phyloP scores from a whole-genome alignment of 2,329 filamentous ascomycete genomes.

The Fusarium sp. region DNA sequence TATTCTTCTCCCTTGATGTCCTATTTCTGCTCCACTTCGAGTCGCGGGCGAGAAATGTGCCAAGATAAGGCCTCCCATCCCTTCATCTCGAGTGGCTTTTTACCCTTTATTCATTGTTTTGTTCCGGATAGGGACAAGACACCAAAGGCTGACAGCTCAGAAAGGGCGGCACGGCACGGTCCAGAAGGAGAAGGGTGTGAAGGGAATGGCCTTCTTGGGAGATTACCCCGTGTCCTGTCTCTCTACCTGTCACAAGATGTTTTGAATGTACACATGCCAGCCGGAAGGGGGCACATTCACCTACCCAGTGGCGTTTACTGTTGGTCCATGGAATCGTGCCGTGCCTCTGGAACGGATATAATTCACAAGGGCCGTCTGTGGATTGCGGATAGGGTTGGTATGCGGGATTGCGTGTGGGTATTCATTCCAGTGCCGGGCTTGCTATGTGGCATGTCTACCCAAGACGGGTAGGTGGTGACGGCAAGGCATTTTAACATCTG shows the following conservation, averaged over 20 bases:
- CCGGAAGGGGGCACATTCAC: constrained; percentile 1
- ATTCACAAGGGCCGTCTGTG: constrained; percentile 4
- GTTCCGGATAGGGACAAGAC: constrained; percentile 1
- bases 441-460: background rate
- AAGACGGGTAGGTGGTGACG: background rate
- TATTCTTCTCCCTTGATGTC: background rate
- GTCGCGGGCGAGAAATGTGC: constrained; percentile 16
- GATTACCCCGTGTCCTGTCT: background rate
- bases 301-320: background rate
- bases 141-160: constrained; percentile 4
- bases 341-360: background rate
- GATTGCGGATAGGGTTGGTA: constrained; percentile 1
- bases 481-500: background rate
- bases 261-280: background rate
- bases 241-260: background rate
- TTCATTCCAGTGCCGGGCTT: constrained; percentile 24
- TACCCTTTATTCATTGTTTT: background rate
- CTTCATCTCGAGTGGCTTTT: constrained; percentile 10
- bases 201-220: background rate
- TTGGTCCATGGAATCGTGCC: constrained; percentile 1
- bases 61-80: constrained; percentile 16
- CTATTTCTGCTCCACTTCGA: background rate
- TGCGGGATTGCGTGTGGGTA: constrained; percentile 7
- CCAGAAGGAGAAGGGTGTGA: constrained; percentile 13
- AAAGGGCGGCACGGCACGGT: constrained; percentile 32